Conservation (phyloP, 345 rosid species). For the Populus euphratica region DNA sequence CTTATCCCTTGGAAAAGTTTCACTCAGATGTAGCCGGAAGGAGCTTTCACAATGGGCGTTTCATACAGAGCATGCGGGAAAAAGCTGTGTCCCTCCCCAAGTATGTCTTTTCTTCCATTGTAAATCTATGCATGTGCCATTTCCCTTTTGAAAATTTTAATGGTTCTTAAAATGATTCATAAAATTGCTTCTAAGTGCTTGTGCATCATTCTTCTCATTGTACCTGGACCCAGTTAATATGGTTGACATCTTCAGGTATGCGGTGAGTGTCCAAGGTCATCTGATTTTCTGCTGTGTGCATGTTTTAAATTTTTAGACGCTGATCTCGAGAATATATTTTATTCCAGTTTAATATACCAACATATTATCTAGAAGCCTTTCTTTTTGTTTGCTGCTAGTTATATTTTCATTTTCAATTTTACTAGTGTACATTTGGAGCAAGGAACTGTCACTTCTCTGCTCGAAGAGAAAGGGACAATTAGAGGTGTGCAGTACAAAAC, state of each 20-base stretch:
- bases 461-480: slow-evolving; percentile 25
- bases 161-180: not conserved
- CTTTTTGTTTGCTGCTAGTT: not conserved
- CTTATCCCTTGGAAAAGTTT: slow-evolving; percentile 31
- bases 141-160: not conserved
- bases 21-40: slow-evolving; percentile 29
- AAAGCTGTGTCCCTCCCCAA: slow-evolving; percentile 26
- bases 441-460: slow-evolving; percentile 33
- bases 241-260: not conserved
- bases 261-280: not conserved
- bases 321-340: not conserved
- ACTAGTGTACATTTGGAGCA: slow-evolving; percentile 24
- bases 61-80: slow-evolving; percentile 29
- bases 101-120: slow-evolving; percentile 13
- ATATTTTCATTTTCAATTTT: not conserved
- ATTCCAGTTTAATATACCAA: not conserved
- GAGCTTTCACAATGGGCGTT: slow-evolving; percentile 33
- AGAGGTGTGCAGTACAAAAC: slow-evolving; percentile 29
- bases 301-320: not conserved
- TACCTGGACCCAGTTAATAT: not conserved
- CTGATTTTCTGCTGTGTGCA: not conserved
- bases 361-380: too few species aligned
- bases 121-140: not conserved
- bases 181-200: not conserved
- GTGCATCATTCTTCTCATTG: not conserved